phyloP scores from a whole-genome alignment of 2,329 filamentous ascomycete species.

The Xylaria sp. region DNA sequence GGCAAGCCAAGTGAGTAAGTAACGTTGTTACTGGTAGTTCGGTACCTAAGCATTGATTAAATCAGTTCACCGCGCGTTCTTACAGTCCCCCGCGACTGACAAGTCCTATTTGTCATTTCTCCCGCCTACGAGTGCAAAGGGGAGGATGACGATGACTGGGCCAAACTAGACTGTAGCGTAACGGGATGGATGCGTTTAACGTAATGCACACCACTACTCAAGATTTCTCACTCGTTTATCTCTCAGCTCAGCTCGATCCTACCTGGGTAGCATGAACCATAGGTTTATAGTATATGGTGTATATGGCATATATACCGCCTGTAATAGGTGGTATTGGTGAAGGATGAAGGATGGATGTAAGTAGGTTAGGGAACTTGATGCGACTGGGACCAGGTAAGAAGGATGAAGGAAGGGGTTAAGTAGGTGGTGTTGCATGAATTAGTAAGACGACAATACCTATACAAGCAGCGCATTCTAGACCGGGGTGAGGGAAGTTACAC shows the following conservation, averaged over 20 bases:
- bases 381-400: slow-evolving; percentile 1
- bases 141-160: neutral
- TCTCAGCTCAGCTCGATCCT: slow-evolving; percentile 1
- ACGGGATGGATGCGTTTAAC: neutral
- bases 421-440: neutral
- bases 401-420: neutral
- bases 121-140: neutral
- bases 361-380: neutral
- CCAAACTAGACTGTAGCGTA: neutral
- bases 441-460: neutral
- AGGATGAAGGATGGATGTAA: neutral
- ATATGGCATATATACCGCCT: neutral
- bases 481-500: neutral
- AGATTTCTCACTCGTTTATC: neutral
- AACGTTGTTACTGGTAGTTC: neutral
- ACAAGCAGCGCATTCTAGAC: neutral
- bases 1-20: neutral
- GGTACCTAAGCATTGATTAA: neutral
- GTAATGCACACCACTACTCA: neutral
- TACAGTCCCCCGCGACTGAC: neutral
- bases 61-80: slow-evolving; percentile 11
- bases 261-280: slow-evolving; percentile 4
- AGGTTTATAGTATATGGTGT: neutral
- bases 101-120: slow-evolving; percentile 7
- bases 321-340: neutral